These are phyloP conservation scores for Zopfia rhizophila DNA, from an alignment of 2,329 filamentous ascomycete species.

Conservation along the genomic window DNA sequence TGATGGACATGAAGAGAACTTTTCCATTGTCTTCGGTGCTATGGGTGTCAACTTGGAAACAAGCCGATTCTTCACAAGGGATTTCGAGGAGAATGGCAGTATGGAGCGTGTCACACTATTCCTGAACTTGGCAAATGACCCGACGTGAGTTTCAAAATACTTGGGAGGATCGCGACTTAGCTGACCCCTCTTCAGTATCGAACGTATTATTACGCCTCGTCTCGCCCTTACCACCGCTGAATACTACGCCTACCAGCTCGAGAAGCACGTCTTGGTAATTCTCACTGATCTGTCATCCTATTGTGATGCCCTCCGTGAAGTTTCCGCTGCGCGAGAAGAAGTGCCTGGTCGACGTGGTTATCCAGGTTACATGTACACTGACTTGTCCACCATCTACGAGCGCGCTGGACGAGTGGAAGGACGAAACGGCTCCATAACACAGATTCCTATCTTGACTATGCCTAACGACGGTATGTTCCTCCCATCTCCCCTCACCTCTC, in stretches of 20 bases:
- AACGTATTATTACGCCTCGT: slow-evolving; percentile 99
- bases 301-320: slow-evolving; percentile 98
- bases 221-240: slow-evolving; percentile 97
- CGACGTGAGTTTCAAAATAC: slow-evolving; percentile 89
- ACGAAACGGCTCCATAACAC: slow-evolving; percentile 97
- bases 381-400: slow-evolving; percentile 99
- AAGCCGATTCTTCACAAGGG: slow-evolving; percentile 95
- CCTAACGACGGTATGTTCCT: slow-evolving; percentile 84
- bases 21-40: slow-evolving; percentile 98
- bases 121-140: slow-evolving; percentile 98
- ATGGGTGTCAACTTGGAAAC: slow-evolving; percentile 99
- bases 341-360: slow-evolving; percentile 99
- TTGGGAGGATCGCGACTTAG: slow-evolving; percentile 4
- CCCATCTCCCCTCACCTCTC: background rate
- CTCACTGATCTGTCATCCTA: slow-evolving; percentile 97
- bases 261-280: slow-evolving; percentile 99
- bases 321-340: slow-evolving; percentile 97
- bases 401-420: slow-evolving; percentile 97
- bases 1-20: slow-evolving; percentile 98
- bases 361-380: slow-evolving; percentile 99
- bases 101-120: slow-evolving; percentile 97
- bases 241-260: slow-evolving; percentile 99
- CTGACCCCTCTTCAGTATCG: slow-evolving; percentile 72
- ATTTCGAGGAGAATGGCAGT: slow-evolving; percentile 99
- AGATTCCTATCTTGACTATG: slow-evolving; percentile 99